A percentile compares a stretch with the other conserved stretches of the same genome.
Evolutionary conservation across 192 early-diverging fungal genomes (phyloP).

Genomic region (Kickxella alabastrina): DNA sequence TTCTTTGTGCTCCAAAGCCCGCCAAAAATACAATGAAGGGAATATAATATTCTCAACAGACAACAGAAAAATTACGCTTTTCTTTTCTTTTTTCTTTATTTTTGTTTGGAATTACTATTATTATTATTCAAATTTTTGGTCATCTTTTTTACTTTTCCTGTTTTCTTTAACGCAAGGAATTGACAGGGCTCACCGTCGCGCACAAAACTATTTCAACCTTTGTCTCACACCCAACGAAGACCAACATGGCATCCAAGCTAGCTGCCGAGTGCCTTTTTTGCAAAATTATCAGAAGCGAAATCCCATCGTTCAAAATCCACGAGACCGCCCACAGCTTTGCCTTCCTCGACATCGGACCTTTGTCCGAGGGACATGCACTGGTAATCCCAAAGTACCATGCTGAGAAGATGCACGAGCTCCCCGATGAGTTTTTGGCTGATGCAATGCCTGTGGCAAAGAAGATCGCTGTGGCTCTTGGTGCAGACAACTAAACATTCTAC

Average conservation of each 20-base stretch:
- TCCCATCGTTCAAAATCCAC: slow-evolving; percentile 75
- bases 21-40: too few species aligned
- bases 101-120: background rate
- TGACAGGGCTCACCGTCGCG: too few species aligned
- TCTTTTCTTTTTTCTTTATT: background rate
- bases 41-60: too few species aligned
- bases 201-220: background rate
- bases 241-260: slow-evolving; percentile 40
- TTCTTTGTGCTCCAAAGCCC: too few species aligned
- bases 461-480: slow-evolving; percentile 70
- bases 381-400: slow-evolving; percentile 60
- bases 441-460: slow-evolving; percentile 85
- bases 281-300: slow-evolving; percentile 81
- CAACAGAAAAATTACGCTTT: too few species aligned
- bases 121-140: background rate
- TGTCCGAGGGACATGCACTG: slow-evolving; percentile 71
- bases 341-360: slow-evolving; percentile 79
- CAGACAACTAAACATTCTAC: slow-evolving; percentile 88
- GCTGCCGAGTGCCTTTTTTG: slow-evolving; percentile 79
- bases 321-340: slow-evolving; percentile 80
- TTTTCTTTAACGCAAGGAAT: too few species aligned
- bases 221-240: too few species aligned
- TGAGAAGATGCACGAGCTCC: slow-evolving; percentile 84
- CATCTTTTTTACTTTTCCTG: background rate
- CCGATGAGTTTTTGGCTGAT: slow-evolving; percentile 79